Base-by-base conservation (phyloP, 768 basidiomycete species). In the Amanita molliuscula region DNA sequence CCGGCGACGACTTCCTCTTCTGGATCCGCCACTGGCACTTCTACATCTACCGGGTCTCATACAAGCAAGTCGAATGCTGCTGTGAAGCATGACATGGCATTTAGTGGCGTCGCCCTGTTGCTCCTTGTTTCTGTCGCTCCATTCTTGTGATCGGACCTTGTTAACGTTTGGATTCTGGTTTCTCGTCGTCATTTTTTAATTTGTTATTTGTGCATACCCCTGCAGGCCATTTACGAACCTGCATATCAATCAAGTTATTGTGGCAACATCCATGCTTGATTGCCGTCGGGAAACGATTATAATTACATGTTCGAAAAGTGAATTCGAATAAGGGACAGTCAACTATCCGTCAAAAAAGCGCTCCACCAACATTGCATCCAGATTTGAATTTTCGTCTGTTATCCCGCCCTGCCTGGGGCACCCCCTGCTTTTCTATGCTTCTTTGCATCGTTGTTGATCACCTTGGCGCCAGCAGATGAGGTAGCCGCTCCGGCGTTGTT, bases 1-100 rank as follows among this genome's bases (percentile, higher is more conserved):
- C 55, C 61, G 10, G 54, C 64, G 26, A 57, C 55, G 34, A 53
- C 59, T 23, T 41, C 58, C 9, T 48, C 61, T 8, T 53, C 55
- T 10, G 47, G 48, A 23, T 25, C 56, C 11, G 34, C 40, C 15
- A 46, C 56, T 25, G 21, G 53, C 25, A 21, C 53, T 25, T 29
- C 53, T 25, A 40, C 53, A 4, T 16, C 51, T 13, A 42, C 48
- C 1, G 48, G 40, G 2, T 29, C 48, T 25, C 7, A 29, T 33
- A 21, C 48, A n/a, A 42, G 2, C 25, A 26, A 16, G 20, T 35
- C 38, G 29, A 50, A 50, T 31, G 48, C 41, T 50, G 48, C 48
- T 13, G 18, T n/a, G 6, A 43, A 16, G 43, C 20, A 31, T 23
- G 28, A 25, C 4, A 18, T 31, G 29, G 41, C 29, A n/a, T 7